Conservation (phyloP, 1,284 basidiomycete species). For the Neolentinus lepideus region DNA sequence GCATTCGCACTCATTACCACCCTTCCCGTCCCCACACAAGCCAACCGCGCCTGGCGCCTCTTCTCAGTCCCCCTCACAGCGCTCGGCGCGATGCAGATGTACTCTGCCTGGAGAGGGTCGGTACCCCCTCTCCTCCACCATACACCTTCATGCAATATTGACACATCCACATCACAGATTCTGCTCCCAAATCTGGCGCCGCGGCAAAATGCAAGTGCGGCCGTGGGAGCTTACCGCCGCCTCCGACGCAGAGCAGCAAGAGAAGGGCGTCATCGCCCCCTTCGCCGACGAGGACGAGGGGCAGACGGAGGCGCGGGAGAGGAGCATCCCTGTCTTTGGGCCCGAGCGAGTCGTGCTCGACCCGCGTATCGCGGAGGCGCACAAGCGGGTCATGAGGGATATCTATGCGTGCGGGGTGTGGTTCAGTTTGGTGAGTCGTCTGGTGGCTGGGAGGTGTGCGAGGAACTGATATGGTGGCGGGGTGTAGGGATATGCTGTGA, state of each 20-base stretch:
- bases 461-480: background rate
- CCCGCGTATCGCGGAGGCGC: constrained; percentile 28
- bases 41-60: constrained; percentile 24
- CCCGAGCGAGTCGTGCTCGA: constrained; percentile 32
- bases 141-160: background rate
- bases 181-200: constrained; percentile 28
- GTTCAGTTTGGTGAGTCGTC: background rate
- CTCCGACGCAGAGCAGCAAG: constrained; percentile 10
- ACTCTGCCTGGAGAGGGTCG: constrained; percentile 30
- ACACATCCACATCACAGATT: constrained; percentile 18
- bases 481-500: background rate
- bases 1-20: constrained; percentile 20
- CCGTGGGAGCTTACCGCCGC: constrained; percentile 22
- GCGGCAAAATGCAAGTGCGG: constrained; percentile 25
- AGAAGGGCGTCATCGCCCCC: background rate
- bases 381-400: constrained; percentile 24
- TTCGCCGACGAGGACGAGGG: background rate
- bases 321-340: constrained; percentile 27
- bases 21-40: constrained; percentile 19
- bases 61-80: constrained; percentile 22
- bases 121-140: constrained; percentile 7
- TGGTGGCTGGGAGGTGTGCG: background rate
- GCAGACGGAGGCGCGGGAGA: background rate
- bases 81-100: constrained; percentile 27
- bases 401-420: constrained; percentile 11